phyloP scores from a whole-genome alignment of 2,329 filamentous ascomycete species.

The Fonsecaea erecta region DNA sequence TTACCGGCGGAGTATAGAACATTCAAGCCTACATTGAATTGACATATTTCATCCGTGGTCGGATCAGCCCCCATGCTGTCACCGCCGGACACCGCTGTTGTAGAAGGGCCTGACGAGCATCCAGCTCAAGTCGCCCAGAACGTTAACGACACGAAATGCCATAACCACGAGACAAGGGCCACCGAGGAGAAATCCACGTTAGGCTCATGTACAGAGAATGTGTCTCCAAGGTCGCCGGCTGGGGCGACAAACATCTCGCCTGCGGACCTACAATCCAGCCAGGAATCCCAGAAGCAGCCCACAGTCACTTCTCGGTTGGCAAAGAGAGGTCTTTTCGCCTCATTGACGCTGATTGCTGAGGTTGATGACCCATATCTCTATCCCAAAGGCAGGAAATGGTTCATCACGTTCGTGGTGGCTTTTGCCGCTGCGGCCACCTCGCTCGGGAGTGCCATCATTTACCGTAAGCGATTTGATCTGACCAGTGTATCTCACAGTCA shows the following conservation, averaged over 20 bases:
- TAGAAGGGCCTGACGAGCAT: background rate
- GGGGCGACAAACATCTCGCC: background rate
- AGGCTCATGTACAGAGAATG: background rate
- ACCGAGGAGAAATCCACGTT: background rate
- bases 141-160: background rate
- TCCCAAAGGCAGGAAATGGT: slow-evolving; percentile 75
- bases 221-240: background rate
- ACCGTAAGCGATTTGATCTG: slow-evolving; percentile 61
- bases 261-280: background rate
- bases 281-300: background rate
- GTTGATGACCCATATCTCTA: slow-evolving; percentile 70
- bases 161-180: background rate
- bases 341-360: background rate
- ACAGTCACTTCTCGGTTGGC: background rate
- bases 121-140: background rate
- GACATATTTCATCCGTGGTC: background rate
- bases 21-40: background rate
- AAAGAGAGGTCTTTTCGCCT: background rate
- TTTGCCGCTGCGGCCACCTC: slow-evolving; percentile 80
- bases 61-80: background rate
- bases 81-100: background rate
- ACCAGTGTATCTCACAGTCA: background rate
- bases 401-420: slow-evolving; percentile 76
- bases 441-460: slow-evolving; percentile 80
- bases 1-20: no score